Evolutionary conservation across 306 rosid genomes (phyloP).

Genomic region (Trifolium fragiferum): DNA sequence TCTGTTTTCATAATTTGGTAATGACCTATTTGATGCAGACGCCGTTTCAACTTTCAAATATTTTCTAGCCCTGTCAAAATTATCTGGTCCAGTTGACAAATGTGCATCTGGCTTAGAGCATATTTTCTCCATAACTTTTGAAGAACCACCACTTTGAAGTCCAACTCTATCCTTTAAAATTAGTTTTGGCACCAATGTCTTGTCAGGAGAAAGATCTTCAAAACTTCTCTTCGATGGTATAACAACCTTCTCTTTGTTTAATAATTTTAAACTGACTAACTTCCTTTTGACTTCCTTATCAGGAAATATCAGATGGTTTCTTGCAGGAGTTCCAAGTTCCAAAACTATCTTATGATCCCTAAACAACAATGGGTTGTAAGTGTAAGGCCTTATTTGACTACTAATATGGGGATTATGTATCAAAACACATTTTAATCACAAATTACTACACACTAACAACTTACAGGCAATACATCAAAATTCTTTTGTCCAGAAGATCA

Average conservation of each 20-base stretch:
- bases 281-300: conserved; percentile 39
- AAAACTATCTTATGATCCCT: conserved; percentile 63
- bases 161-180: conserved; percentile 13
- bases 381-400: conserved; percentile 27
- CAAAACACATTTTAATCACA: conserved; percentile 21
- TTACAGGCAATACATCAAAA: conserved; percentile 76
- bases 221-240: conserved; percentile 32
- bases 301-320: conserved; percentile 65
- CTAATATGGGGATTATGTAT: not conserved
- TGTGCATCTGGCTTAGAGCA: conserved; percentile 28
- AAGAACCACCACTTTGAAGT: conserved; percentile 38
- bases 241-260: conserved; percentile 38
- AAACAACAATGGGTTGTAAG: conserved; percentile 37
- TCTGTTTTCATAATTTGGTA: conserved; percentile 29
- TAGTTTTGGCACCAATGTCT: conserved; percentile 17
- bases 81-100: conserved; percentile 32
- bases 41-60: conserved; percentile 38
- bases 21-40: conserved; percentile 18
- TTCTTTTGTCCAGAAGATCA: conserved; percentile 53
- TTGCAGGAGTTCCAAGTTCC: conserved; percentile 54
- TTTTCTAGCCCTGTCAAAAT: conserved; percentile 33
- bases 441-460: conserved; percentile 42
- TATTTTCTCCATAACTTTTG: conserved; percentile 38
- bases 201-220: conserved; percentile 37
- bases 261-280: conserved; percentile 14